Evolutionary conservation across 2,329 filamentous ascomycete genomes (phyloP), one percentile per base, ranked within the genome.

Genomic region (Verticillium isaacii): DNA sequence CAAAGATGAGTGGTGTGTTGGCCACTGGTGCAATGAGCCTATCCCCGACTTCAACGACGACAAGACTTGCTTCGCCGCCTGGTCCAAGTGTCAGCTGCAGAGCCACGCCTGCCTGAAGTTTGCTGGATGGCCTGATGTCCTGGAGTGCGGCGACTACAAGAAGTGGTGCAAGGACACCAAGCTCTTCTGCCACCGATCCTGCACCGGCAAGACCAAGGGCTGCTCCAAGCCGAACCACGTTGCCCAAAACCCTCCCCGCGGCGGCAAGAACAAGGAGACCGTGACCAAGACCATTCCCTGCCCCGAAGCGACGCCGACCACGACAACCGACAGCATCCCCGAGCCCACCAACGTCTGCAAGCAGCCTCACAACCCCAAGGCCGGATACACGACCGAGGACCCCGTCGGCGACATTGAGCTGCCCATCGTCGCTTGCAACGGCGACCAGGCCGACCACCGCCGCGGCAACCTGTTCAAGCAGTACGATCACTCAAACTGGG

Each of bases 331-430:
- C 59, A 72, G 73, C 54, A 76, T 78, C 60, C 74, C 78, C 59
- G 80, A 82, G 2, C 71, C 78, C 39, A 82, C 80, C 61, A 80
- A 80, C 67, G 78, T 85, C 68, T 85, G 83, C 78, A 74, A 70
- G 36, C 81, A 85, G 72, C 79, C 83, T 17, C 72, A 74, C 59
- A 81, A 75, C 73, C 82, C 84, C 66, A 81, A 82, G 70, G 84
- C 82, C 66, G 87, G 86, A 58, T 94, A 93, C 69, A 86, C 85
- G 1, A 87, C 89, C 2, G 85, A 88, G 37, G 87, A 77, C 59
- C 78, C 81, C 2, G 80, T 85, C 17, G 83, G 81, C 58, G 78
- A 75, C 63, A 84, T 86, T 59, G 72, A 75, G 25, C 72, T 85
- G 60, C 83, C 83, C 55, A 71, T 82, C 60, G 77, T 85, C 34